Conservation (phyloP, 371 early-diverging fungal genomes). For the Mucor racemosus region DNA sequence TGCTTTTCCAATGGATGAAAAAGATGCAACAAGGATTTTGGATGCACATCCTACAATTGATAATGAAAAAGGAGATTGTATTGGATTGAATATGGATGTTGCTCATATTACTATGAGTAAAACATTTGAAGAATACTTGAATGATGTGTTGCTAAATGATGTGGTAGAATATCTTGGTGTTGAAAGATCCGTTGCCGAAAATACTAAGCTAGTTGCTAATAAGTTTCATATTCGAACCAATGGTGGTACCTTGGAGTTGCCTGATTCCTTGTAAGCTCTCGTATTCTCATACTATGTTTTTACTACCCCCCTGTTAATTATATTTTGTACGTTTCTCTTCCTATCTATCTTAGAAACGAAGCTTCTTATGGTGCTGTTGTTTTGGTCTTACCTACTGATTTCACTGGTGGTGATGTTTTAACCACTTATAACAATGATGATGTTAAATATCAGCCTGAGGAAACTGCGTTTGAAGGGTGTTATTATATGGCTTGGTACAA, state of each 20-base stretch:
- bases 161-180: not conserved
- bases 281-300: not conserved
- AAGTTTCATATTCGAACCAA: not conserved
- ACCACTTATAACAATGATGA: not conserved
- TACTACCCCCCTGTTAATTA: not conserved
- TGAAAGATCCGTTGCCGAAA: not conserved
- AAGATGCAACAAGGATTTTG: not conserved
- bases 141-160: not conserved
- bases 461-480: not conserved
- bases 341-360: not conserved
- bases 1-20: slow-evolving; percentile 10
- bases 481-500: slow-evolving; percentile 22
- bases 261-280: slow-evolving; percentile 5
- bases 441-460: not conserved
- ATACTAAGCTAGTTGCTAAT: slow-evolving; percentile 1
- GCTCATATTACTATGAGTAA: not conserved
- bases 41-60: not conserved
- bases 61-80: not conserved
- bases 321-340: not conserved
- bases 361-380: slow-evolving; percentile 11
- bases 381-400: slow-evolving; percentile 1
- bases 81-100: not conserved
- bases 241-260: not conserved
- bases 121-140: slow-evolving; percentile 11
- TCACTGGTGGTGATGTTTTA: not conserved